A percentile compares a stretch with the other conserved stretches of the same genome.
These are phyloP conservation scores for Ogataea salicorniae DNA, from an alignment of 805 yeast species.

Conservation along the genomic window DNA sequence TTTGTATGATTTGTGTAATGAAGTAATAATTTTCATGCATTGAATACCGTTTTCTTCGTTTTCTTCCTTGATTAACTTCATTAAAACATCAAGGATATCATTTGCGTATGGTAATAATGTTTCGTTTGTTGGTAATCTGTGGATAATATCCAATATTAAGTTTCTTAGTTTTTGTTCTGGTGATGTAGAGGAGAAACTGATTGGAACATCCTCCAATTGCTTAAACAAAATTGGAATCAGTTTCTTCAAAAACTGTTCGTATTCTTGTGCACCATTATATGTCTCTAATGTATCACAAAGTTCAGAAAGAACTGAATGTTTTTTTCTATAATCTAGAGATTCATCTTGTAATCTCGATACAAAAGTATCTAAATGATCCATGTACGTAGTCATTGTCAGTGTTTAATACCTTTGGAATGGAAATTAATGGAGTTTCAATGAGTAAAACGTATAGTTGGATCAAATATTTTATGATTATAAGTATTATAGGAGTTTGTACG, in stretches of 20 bases:
- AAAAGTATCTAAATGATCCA: constrained; percentile 57
- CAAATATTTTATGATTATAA: not conserved
- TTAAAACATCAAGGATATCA: constrained; percentile 53
- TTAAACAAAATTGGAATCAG: constrained; percentile 66
- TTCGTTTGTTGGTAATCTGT: constrained; percentile 79
- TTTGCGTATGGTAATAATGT: constrained; percentile 66
- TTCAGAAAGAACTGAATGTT: constrained; percentile 71
- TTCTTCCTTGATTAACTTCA: constrained; percentile 60
- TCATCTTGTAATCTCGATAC: constrained; percentile 56
- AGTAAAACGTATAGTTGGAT: not conserved
- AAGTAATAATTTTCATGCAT: constrained; percentile 82
- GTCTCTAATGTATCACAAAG: constrained; percentile 83
- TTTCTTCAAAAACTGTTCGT: constrained; percentile 65
- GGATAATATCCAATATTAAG: constrained; percentile 70
- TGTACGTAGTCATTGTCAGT: constrained; percentile 4
- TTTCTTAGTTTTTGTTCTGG: constrained; percentile 76
- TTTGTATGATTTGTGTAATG: constrained; percentile 82
- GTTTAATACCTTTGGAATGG: not conserved
- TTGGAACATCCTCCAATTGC: constrained; percentile 61
- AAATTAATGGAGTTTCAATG: not conserved
- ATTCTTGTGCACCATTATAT: constrained; percentile 75
- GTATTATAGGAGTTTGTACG: no score
- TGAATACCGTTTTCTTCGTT: constrained; percentile 95
- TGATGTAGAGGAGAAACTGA: constrained; percentile 61
- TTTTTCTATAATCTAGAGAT: constrained; percentile 50